Base-by-base conservation (phyloP, 2,329 filamentous ascomycete genomes). In the Aspergillus persii region DNA sequence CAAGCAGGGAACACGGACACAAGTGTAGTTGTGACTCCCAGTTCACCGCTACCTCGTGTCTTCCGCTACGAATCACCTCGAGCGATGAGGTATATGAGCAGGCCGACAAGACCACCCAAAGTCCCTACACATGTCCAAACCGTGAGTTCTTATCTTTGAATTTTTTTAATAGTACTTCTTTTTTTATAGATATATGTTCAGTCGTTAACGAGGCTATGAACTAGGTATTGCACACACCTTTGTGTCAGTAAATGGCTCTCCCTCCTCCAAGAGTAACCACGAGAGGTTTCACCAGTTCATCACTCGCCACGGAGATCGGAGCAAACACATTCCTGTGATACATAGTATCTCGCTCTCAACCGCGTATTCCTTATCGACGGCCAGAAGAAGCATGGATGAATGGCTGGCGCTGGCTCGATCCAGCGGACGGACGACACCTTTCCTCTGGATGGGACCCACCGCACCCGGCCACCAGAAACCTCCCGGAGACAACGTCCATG, bases 371-470 rank as follows among this genome's bases (percentile, higher is more conserved):
- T 63, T 67, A 39, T 39, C 64, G n/a, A 63, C 64, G 7, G 71
- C 74, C 6, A 68, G 67, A 8, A 59, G 61, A 27, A 74, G 73
- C 12, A 72, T 80, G 59, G 71, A 77, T 27, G 76, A 79, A 67
- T 79, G 77, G 75, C 66, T 74, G 23, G 59, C 60, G 8, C 61
- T 78, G 3, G 73, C 76, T 8, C 66, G 71, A 54, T 62, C 66
- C 29, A 75, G 71, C 9, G 68, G 71, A 57, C 70, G 73, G 11
- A 76, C 74, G 39, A 74, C 74, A 3, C 77, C 78, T 3, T 76
- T 80, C 63, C 71, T 81, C 18, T 78, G 77, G 71, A 58, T 80
- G 15, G 74, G 77, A 4, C 77, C 77, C 26, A 72, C 70, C 27
- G 74, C 76, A 6, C 70, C 74, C 8, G 74, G 73, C 23, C 74